These are phyloP conservation scores for Lactarius akahatsu DNA, from an alignment of 768 basidiomycete species.

Conservation along the genomic window DNA sequence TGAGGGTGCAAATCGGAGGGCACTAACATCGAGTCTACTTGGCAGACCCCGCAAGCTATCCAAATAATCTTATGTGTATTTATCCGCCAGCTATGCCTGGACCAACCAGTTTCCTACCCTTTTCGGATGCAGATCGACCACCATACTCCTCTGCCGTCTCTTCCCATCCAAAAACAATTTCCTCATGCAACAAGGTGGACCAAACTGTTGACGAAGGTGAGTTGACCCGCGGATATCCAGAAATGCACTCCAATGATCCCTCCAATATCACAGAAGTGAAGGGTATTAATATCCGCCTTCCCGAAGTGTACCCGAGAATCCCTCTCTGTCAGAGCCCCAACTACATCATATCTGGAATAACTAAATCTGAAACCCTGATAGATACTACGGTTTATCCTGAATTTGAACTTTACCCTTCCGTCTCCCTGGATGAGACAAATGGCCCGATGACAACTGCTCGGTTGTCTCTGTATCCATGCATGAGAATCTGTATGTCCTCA, in stretches of 20 bases:
- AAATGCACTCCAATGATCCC: not conserved
- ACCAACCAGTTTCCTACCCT: not conserved
- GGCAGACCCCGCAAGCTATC: conserved; percentile 21
- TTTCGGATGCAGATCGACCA: conserved; percentile 7
- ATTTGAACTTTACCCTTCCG: conserved; percentile 20
- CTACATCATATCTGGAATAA: not conserved
- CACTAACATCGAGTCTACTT: not conserved
- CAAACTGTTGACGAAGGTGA: conserved; percentile 1
- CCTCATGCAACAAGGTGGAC: not conserved
- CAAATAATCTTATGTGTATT: conserved; percentile 13
- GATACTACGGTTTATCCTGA: conserved; percentile 24
- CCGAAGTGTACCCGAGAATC: conserved; percentile 14
- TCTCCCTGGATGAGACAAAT: conserved; percentile 7
- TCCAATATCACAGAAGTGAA: not conserved
- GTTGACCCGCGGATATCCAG: not conserved
- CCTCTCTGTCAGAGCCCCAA: conserved; percentile 15
- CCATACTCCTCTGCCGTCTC: conserved; percentile 11
- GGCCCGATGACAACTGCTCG: not conserved
- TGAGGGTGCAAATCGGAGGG: not conserved
- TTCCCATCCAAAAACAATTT: not conserved
- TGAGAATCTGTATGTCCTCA: conserved; percentile 15
- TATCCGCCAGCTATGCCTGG: conserved; percentile 6
- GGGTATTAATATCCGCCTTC: not conserved
- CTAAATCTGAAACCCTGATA: conserved; percentile 11
- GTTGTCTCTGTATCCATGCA: conserved; percentile 1